Evolutionary conservation across 495 filamentous ascomycete species (phyloP).

Genomic region (Copromyces sp.): DNA sequence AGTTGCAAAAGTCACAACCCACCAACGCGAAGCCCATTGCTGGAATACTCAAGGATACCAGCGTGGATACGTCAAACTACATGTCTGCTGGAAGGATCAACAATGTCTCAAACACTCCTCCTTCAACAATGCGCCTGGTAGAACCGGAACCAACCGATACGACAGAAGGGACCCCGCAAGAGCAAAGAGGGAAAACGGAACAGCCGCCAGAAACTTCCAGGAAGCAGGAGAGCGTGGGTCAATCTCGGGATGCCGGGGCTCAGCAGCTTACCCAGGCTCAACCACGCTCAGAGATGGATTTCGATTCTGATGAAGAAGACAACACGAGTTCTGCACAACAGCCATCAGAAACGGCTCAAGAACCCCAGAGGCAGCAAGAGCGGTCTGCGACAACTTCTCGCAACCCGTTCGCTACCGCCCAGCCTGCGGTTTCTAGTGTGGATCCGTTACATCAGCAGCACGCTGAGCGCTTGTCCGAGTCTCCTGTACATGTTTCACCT

Average conservation of each 20-base stretch:
- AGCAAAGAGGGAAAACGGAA: constrained; percentile 17
- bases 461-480: constrained; percentile 56
- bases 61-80: constrained; percentile 20
- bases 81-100: constrained; percentile 31
- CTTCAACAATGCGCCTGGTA: constrained; percentile 51
- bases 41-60: constrained; percentile 15
- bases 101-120: constrained; percentile 33
- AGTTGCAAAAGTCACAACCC: constrained; percentile 62
- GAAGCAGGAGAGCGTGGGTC: constrained; percentile 12
- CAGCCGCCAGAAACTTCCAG: constrained; percentile 9
- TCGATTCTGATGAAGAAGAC: constrained; percentile 36
- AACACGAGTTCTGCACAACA: constrained; percentile 15
- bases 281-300: constrained; percentile 38
- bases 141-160: constrained; percentile 40
- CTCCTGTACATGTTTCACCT: constrained; percentile 64
- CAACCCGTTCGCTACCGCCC: constrained; percentile 16
- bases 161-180: constrained; percentile 26
- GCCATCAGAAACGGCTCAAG: constrained; percentile 4
- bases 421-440: constrained; percentile 13
- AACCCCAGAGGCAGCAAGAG: constrained; percentile 3
- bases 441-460: constrained; percentile 14
- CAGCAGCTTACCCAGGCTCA: constrained; percentile 42
- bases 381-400: constrained; percentile 16
- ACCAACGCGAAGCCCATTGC: constrained; percentile 34
- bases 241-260: constrained; percentile 34